Conservation (phyloP, 2,329 filamentous ascomycete genomes). For the Botrytis fabae region DNA sequence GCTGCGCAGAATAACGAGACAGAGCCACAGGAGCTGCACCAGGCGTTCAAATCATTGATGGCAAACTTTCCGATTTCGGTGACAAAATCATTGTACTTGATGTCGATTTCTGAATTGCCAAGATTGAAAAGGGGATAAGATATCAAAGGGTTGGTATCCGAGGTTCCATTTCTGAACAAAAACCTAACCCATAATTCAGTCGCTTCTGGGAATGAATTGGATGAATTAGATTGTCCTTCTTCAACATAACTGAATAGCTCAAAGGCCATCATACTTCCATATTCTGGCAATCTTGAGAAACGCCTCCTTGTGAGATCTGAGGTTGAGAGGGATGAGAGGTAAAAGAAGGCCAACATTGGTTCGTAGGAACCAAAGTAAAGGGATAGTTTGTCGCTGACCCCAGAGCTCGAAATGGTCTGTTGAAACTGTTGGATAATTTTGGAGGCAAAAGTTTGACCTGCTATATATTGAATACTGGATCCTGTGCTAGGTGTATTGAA, state of each 20-base stretch:
- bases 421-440: constrained; percentile 48
- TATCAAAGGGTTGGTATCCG: constrained; percentile 40
- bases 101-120: constrained; percentile 34
- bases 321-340: constrained; percentile 47
- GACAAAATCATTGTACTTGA: constrained; percentile 38
- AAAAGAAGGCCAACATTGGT: constrained; percentile 57
- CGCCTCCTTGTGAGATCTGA: constrained; percentile 48
- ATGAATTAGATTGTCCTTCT: constrained; percentile 33
- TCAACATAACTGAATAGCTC: constrained; percentile 56
- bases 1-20: constrained; percentile 36
- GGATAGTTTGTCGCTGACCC: constrained; percentile 49
- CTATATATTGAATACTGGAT: constrained; percentile 44
- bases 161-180: constrained; percentile 53
- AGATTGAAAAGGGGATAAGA: constrained; percentile 40
- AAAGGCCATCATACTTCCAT: constrained; percentile 74
- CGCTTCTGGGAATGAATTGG: constrained; percentile 33
- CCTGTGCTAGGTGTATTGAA: constrained; percentile 61
- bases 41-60: constrained; percentile 31
- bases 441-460: constrained; percentile 54
- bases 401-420: constrained; percentile 43
- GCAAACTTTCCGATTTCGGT: constrained; percentile 32
- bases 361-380: constrained; percentile 56
- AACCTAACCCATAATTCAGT: constrained; percentile 55
- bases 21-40: constrained; percentile 36
- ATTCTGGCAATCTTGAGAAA: constrained; percentile 56